A percentile compares a stretch with the other conserved stretches of the same genome.
Conservation (phyloP, 257 asterid genomes). For the Forsythia viridissima region DNA sequence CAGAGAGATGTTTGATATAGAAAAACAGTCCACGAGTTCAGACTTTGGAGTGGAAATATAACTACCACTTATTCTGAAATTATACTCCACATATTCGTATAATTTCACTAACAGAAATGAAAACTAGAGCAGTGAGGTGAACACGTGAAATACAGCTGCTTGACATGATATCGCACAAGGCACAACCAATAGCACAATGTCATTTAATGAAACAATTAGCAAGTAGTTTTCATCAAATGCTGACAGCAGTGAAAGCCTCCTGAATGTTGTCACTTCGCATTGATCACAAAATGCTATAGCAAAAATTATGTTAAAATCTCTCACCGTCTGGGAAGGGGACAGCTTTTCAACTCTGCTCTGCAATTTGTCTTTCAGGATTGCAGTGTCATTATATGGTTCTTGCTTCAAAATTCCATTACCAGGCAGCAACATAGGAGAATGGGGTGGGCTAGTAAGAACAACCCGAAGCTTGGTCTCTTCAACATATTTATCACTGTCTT, state of each 20-base stretch:
- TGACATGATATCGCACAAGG: background rate
- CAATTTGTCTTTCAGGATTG: conserved; percentile 37
- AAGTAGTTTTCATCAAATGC: conserved; percentile 9
- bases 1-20: conserved; percentile 14
- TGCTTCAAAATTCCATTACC: conserved; percentile 46
- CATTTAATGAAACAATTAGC: conserved; percentile 2
- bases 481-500: conserved; percentile 51
- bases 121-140: background rate
- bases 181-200: conserved; percentile 8
- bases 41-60: background rate
- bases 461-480: conserved; percentile 89
- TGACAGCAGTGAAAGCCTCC: background rate
- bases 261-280: background rate
- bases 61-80: background rate
- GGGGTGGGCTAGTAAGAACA: conserved; percentile 51
- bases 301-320: conserved; percentile 19
- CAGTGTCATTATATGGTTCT: conserved; percentile 43
- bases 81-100: background rate
- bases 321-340: conserved; percentile 50
- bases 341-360: conserved; percentile 51
- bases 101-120: background rate
- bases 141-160: conserved; percentile 2
- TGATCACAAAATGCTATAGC: background rate
- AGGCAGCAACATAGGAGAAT: conserved; percentile 50
- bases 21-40: background rate